These are phyloP conservation scores for Penicillium turbatum DNA, from an alignment of 495 filamentous ascomycete genomes.

Conservation along the genomic window DNA sequence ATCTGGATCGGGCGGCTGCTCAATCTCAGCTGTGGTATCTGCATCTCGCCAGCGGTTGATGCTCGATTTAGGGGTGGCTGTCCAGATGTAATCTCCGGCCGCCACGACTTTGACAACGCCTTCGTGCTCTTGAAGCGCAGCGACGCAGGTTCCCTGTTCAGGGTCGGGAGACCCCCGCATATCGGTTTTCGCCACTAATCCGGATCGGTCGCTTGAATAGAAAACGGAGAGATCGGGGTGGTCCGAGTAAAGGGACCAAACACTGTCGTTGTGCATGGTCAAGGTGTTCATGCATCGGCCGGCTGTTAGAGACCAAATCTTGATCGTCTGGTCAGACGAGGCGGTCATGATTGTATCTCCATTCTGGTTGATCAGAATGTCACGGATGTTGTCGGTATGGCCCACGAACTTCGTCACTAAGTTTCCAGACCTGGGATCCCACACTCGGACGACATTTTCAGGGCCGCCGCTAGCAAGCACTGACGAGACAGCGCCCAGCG, in stretches of 20 bases:
- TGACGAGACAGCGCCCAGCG: conserved; percentile 66
- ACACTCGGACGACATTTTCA: conserved; percentile 87
- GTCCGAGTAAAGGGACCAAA: conserved; percentile 92
- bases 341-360: conserved; percentile 91
- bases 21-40: conserved; percentile 62
- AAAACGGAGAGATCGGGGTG: conserved; percentile 82
- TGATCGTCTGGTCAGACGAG: conserved; percentile 94
- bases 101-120: conserved; percentile 82
- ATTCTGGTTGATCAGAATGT: conserved; percentile 81
- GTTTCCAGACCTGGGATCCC: conserved; percentile 88
- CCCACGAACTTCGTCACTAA: conserved; percentile 93
- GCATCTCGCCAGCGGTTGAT: conserved; percentile 93
- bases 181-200: conserved; percentile 91
- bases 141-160: conserved; percentile 85
- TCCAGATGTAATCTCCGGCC: conserved; percentile 82
- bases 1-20: conserved; percentile 52
- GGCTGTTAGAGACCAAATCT: conserved; percentile 92
- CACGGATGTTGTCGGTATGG: conserved; percentile 93
- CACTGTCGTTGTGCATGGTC: conserved; percentile 97
- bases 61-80: conserved; percentile 85
- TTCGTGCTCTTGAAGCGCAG: conserved; percentile 85
- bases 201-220: conserved; percentile 89
- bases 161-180: conserved; percentile 69
- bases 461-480: conserved; percentile 91
- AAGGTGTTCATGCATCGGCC: conserved; percentile 95